Evolutionary conservation across 352 stramenopile genomes (phyloP).

Genomic region (Thalassiosira hispida): DNA sequence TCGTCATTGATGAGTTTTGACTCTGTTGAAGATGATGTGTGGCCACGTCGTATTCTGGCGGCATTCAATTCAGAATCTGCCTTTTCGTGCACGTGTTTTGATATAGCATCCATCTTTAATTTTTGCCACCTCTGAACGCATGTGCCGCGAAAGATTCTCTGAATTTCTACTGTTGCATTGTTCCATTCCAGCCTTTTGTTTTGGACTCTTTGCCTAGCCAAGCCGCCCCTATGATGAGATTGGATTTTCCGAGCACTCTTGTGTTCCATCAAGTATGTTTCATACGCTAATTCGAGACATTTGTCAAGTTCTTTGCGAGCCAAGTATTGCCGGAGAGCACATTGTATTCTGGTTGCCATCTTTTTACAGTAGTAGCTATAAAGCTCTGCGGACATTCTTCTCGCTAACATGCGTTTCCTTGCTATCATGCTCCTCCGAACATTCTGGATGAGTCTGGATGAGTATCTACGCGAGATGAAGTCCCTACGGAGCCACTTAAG

Average conservation of each 20-base stretch:
- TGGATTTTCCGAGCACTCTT: constrained; percentile 1
- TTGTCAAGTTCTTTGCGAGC: constrained; percentile 7
- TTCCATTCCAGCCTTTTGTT: not conserved
- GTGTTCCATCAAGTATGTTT: not conserved
- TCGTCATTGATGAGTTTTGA: not conserved
- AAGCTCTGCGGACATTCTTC: constrained; percentile 18
- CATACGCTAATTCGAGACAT: not conserved
- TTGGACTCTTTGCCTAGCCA: not conserved
- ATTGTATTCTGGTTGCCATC: constrained; percentile 28
- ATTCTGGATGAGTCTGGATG: constrained; percentile 11
- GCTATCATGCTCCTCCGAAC: not conserved
- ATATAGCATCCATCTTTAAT: constrained; percentile 2
- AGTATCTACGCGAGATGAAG: not conserved
- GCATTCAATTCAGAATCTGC: not conserved
- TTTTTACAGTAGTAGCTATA: constrained; percentile 4
- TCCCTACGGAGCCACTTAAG: not conserved
- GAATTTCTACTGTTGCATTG: constrained; percentile 19
- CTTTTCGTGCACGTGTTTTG: not conserved
- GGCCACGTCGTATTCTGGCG: not conserved
- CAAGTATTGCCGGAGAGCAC: constrained; percentile 14
- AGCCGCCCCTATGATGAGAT: not conserved
- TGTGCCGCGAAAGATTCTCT: constrained; percentile 20
- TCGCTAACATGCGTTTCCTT: constrained; percentile 6
- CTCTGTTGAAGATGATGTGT: not conserved
- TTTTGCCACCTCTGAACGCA: constrained; percentile 4